Base-by-base conservation (phyloP, 1,139 yeast species). In the Yamadazyma siamensis region DNA sequence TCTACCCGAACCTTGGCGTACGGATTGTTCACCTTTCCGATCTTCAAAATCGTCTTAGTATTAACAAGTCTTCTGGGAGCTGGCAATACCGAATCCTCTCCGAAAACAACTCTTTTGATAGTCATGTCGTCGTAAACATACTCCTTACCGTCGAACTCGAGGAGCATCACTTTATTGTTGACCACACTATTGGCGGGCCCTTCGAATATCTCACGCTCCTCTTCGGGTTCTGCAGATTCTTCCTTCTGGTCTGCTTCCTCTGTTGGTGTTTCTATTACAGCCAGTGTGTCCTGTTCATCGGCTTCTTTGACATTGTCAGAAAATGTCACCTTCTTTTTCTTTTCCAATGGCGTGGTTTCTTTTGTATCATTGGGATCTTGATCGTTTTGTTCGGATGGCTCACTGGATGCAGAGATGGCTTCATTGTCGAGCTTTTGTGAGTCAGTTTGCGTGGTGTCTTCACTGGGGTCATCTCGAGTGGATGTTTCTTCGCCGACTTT, bases 161-260 rank as follows among this genome's bases (percentile, higher is more conserved):
- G 56, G 27, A 80, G 54, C 8, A 66, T 59, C 1, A 81, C 47
- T 27, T 58, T 59, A 43, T 77, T 75, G 23, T 73, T 63, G 1
- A 75, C 65, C 1, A 80, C 75, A 34, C 68, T 63, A 43, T 79
- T 86, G 2, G 61, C 50, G 2, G 94, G 94, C 0, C 91, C 89
- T 52, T 79, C 79, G 42, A 66, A 76, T 0, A 64, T 41, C 25
- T 56, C 61, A 12, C 47, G 43, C 12, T 20, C 25, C 9, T 32
- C 31, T 3, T 19, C 15, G 13, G 18, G 34, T 6, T 36, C 41
- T 8, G 14, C 24, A 5, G 22, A 26, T 26, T 28, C 30, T 9
- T 23, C 25, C 10, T 18, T 7, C 9, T 7, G 20, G 16, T 19
- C 29, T 12, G 22, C 18, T 25, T 31, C 34, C n/a, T 26, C 28